Base-by-base conservation (phyloP, 768 basidiomycete species). In the Kwoniella sp. region DNA sequence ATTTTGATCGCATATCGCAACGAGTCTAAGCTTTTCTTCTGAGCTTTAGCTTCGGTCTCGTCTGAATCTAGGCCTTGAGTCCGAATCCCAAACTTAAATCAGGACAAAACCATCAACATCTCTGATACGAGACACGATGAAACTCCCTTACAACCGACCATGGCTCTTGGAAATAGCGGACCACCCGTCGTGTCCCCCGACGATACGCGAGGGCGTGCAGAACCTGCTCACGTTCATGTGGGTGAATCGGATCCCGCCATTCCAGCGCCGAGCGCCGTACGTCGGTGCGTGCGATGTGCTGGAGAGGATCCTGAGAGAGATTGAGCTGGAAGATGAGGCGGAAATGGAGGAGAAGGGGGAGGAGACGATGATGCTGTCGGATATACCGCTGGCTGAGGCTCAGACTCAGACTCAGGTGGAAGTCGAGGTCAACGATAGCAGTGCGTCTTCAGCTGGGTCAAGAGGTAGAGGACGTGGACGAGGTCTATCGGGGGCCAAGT, bases 121-220 rank as follows among this genome's bases (percentile, higher is more conserved):
- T 12, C 22, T 23, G 28, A n/a, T 34, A 34, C 11, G 11, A 45
- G 41, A 8, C 53, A 37, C 26, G 30, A 74, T 74, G 71, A 61
- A 64, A 15, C 65, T 74, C 15, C 72, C 73, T 7, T 70, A 68
- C 63, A 41, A 55, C 38, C 68, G 76, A 5, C 71, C 71, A 17
- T 66, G 75, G 34, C 56, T 77, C 25, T 58, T 78, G 26, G 77
- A 78, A 58, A 60, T 78, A 20, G 65, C 71, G 63, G 79, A 80
- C 52, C 77, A 74, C 31, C 29, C 70, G 15, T 74, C 64, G 58
- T 76, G 69, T 58, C 77, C 79, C 0, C 56, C 75, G 31, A 61
- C 48, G 9, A 68, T 80, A 52, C 61, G 74, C 8, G 65, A 62
- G 48, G 69, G 70, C 0, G 63, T 72, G n/a, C 77, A 78, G 54